These are phyloP conservation scores for Sambucus nigra DNA, from an alignment of 129 eudicot genomes.

Conservation along the genomic window DNA sequence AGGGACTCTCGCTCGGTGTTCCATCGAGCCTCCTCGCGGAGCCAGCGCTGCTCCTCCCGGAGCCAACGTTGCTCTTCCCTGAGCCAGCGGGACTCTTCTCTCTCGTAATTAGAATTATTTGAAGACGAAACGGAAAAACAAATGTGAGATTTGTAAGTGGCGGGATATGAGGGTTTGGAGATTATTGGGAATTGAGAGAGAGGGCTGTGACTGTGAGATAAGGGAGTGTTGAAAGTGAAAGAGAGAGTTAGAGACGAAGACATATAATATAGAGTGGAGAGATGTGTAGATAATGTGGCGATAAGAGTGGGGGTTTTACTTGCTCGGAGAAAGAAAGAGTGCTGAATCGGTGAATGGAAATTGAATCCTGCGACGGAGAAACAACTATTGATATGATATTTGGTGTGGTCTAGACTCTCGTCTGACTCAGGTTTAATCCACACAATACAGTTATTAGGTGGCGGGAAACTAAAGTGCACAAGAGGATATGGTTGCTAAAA, in stretches of 20 bases:
- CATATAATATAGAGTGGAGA: background rate
- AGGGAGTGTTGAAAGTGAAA: slow-evolving; percentile 18
- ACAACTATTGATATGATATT: background rate
- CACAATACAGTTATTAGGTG: background rate
- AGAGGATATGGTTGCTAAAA: background rate
- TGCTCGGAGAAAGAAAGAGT: no score
- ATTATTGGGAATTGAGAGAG: background rate
- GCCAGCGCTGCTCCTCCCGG: slow-evolving; percentile 91
- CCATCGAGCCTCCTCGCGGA: slow-evolving; percentile 71
- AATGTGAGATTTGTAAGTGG: slow-evolving; percentile 34
- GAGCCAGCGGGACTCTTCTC: slow-evolving; percentile 71
- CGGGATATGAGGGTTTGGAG: slow-evolving; percentile 3
- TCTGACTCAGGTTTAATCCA: slow-evolving; percentile 8
- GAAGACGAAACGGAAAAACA: slow-evolving; percentile 37
- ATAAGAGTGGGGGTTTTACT: background rate
- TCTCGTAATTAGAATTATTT: slow-evolving; percentile 17
- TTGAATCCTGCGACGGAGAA: no score
- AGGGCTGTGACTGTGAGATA: slow-evolving; percentile 12
- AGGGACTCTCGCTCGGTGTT: slow-evolving; percentile 48
- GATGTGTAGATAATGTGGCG: background rate
- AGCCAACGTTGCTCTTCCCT: slow-evolving; percentile 91
- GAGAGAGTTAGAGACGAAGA: slow-evolving; percentile 30
- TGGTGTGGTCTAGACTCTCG: background rate
- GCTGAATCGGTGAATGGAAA: no score
- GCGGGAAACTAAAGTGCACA: slow-evolving; percentile 12